A percentile compares a stretch with the other conserved stretches of the same genome.
Conservation (phyloP, 2,329 filamentous ascomycete species). For the Xylariaceae sp. region DNA sequence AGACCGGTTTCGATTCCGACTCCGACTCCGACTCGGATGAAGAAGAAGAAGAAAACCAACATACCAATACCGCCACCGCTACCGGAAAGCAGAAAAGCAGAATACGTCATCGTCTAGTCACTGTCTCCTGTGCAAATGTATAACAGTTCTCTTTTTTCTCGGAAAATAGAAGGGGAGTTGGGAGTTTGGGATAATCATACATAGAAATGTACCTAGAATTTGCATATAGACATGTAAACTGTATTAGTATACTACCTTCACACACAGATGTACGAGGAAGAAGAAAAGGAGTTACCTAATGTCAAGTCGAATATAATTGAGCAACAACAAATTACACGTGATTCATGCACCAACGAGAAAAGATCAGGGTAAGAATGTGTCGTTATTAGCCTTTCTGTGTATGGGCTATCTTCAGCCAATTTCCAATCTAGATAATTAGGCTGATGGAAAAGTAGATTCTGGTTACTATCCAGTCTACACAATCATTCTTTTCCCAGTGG, state of each 20-base stretch:
- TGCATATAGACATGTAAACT: too few relatives aligned
- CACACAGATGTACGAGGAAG: too few relatives aligned
- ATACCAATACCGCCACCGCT: neutral
- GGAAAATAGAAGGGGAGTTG: too few relatives aligned
- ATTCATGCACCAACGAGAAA: too few relatives aligned
- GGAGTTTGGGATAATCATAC: too few relatives aligned
- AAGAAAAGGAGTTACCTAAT: too few relatives aligned
- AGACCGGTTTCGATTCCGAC: neutral
- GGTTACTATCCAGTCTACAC: neutral
- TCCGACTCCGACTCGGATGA: neutral
- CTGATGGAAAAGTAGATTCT: neutral
- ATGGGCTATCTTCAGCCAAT: neutral
- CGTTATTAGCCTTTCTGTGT: neutral
- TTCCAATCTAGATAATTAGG: slow-evolving; percentile 4
- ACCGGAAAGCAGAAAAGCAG: neutral
- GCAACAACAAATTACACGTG: too few relatives aligned
- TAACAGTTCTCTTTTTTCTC: neutral
- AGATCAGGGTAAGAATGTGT: too few relatives aligned
- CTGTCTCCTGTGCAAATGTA: slow-evolving; percentile 8
- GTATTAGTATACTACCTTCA: too few relatives aligned
- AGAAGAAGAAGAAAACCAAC: neutral
- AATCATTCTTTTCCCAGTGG: neutral
- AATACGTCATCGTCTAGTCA: slow-evolving; percentile 16
- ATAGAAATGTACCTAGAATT: too few relatives aligned
- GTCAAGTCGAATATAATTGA: too few relatives aligned